Evolutionary conservation across 2,329 filamentous ascomycete genomes (phyloP).

Genomic region (Fusarium sp.): DNA sequence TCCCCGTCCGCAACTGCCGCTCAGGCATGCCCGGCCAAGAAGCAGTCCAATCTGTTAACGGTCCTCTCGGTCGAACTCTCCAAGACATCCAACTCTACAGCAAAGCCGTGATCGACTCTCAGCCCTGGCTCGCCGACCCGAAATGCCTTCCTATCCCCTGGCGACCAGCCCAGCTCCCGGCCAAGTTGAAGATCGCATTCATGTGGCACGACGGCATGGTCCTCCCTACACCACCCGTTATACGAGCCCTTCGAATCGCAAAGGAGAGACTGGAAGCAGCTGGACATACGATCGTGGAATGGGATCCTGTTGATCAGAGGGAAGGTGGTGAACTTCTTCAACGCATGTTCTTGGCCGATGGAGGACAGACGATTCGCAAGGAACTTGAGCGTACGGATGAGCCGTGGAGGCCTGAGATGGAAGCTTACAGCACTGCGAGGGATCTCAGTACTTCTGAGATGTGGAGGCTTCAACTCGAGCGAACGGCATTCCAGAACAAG

Average conservation of each 20-base stretch:
- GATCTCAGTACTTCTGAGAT: constrained; percentile 58
- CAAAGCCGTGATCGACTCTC: constrained; percentile 59
- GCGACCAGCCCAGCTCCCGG: constrained; percentile 52
- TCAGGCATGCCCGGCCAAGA: constrained; percentile 74
- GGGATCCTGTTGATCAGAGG: constrained; percentile 57
- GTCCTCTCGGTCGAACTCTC: constrained; percentile 68
- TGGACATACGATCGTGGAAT: constrained; percentile 65
- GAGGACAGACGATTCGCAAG: constrained; percentile 54
- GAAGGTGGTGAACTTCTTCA: constrained; percentile 53
- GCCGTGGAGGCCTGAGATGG: constrained; percentile 55
- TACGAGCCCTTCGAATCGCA: constrained; percentile 63
- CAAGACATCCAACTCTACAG: constrained; percentile 67
- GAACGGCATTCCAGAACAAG: constrained; percentile 58
- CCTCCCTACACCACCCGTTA: constrained; percentile 72
- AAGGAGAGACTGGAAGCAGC: constrained; percentile 56
- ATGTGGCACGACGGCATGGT: constrained; percentile 74
- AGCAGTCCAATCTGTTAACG: constrained; percentile 71
- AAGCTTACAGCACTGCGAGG: constrained; percentile 46
- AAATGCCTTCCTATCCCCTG: constrained; percentile 70
- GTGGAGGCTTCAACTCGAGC: constrained; percentile 61
- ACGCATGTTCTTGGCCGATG: constrained; percentile 62
- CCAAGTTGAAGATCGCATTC: constrained; percentile 66
- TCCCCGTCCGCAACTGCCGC: constrained; percentile 64
- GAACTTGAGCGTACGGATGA: constrained; percentile 57
- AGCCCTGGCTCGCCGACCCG: constrained; percentile 68